A percentile compares a stretch with the other conserved stretches of the same genome.
Conservation (phyloP, 164 flowering plant genomes). For the Cinnamomum chago region DNA sequence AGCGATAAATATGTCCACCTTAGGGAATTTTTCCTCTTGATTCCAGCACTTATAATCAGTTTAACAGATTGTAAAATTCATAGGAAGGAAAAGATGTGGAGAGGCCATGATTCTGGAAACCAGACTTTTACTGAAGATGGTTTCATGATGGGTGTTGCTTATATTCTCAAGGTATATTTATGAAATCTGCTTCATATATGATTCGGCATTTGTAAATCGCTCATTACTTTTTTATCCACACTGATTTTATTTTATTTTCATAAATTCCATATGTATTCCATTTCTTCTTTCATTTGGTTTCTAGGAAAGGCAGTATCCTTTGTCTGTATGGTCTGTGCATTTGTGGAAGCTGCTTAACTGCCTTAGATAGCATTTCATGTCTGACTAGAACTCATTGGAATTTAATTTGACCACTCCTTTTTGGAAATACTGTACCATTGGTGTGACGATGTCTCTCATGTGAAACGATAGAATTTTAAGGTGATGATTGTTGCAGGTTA, state of each 20-base stretch:
- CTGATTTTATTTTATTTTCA: neutral
- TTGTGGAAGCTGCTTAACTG: neutral
- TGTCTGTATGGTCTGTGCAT: neutral
- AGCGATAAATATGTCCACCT: slow-evolving; percentile 14
- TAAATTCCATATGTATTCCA: neutral
- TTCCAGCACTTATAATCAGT: slow-evolving; percentile 23
- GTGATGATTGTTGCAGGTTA: slow-evolving; percentile 16
- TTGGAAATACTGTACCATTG: no score
- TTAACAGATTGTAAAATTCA: slow-evolving; percentile 13
- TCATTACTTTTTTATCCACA: neutral
- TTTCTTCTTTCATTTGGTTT: neutral
- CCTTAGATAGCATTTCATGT: neutral
- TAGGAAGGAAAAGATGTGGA: slow-evolving; percentile 12
- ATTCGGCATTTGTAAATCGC: neutral
- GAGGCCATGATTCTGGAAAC: slow-evolving; percentile 11
- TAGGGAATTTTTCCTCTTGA: slow-evolving; percentile 17
- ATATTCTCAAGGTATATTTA: slow-evolving; percentile 20
- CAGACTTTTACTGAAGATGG: slow-evolving; percentile 21
- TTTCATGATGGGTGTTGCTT: slow-evolving; percentile 25
- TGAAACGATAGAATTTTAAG: neutral
- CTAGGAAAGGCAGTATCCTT: neutral
- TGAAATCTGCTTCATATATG: neutral
- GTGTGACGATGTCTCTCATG: no score
- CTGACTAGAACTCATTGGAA: neutral
- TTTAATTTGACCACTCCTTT: no score